Evolutionary conservation across 2,329 filamentous ascomycete genomes (phyloP).

Genomic region (Fusarium hainanense): DNA sequence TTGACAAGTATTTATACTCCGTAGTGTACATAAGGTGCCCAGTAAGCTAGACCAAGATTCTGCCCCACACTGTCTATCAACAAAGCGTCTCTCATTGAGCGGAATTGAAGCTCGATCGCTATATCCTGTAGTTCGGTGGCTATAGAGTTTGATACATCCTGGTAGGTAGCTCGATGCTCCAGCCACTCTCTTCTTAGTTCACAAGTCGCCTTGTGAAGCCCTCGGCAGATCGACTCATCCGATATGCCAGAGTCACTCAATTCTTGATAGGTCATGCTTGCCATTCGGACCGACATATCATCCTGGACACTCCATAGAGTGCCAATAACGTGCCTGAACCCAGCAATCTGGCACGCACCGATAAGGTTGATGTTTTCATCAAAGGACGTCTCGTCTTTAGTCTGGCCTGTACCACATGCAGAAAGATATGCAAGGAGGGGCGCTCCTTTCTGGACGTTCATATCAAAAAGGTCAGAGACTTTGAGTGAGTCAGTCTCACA

Average conservation of each 20-base stretch:
- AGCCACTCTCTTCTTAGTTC: not conserved
- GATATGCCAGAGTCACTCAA: fast-evolving
- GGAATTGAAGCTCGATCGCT: not conserved
- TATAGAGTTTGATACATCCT: fast-evolving
- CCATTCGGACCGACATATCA: not conserved
- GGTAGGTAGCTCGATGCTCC: no score
- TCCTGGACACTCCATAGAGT: not conserved
- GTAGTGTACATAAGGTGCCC: conserved; percentile 3
- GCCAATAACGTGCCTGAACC: not conserved
- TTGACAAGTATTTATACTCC: not conserved
- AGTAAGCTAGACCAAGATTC: not conserved
- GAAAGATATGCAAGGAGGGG: conserved; percentile 13
- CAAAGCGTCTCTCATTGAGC: not conserved
- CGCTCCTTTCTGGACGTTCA: not conserved
- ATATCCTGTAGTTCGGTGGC: not conserved
- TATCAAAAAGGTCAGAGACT: not conserved
- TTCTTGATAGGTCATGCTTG: not conserved
- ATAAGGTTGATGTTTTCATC: conserved; percentile 7
- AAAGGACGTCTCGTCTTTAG: not conserved
- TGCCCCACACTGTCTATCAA: fast-evolving
- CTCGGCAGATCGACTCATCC: not conserved
- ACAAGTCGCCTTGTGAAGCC: not conserved
- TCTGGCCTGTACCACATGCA: not conserved
- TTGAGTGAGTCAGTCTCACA: not conserved
- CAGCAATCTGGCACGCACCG: not conserved